A percentile compares a stretch with the other conserved stretches of the same genome.
Conservation (phyloP, 148 eudicot genomes). For the Heliosperma pusillum region DNA sequence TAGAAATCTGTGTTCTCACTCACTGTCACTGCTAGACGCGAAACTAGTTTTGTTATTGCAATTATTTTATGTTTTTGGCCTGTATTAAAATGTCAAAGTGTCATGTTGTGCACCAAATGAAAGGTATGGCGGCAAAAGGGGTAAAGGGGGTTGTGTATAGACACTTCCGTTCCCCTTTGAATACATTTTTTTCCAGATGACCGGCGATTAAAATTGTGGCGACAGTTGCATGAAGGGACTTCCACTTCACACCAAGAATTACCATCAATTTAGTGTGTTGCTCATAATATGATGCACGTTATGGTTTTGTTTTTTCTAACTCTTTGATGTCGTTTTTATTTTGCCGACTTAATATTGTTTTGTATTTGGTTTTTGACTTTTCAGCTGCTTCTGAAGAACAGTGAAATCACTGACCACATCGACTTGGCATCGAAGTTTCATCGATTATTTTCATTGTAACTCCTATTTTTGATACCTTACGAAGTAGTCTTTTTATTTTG, state of each 20-base stretch:
- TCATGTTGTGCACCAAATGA: no score
- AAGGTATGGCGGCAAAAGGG: not conserved
- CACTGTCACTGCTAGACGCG: no score
- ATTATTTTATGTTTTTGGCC: no score
- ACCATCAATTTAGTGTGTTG: not conserved
- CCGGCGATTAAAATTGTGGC: not conserved
- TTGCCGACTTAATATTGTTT: not conserved
- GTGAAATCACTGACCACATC: not conserved
- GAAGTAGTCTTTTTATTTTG: not conserved
- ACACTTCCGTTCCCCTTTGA: not conserved
- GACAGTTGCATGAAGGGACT: not conserved
- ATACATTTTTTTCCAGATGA: not conserved
- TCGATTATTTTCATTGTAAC: not conserved
- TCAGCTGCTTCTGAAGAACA: slow-evolving; percentile 15
- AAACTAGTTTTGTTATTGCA: no score
- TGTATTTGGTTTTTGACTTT: not conserved
- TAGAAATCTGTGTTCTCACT: no score
- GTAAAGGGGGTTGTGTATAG: not conserved
- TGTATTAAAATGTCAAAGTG: no score
- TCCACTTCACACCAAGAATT: not conserved
- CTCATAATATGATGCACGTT: not conserved
- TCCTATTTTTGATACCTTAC: not conserved
- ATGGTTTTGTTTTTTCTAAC: not conserved
- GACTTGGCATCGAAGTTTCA: not conserved
- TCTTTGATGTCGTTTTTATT: no score